Conservation (phyloP, 2,329 filamentous ascomycete genomes). For the Penicillium sclerotigenum region DNA sequence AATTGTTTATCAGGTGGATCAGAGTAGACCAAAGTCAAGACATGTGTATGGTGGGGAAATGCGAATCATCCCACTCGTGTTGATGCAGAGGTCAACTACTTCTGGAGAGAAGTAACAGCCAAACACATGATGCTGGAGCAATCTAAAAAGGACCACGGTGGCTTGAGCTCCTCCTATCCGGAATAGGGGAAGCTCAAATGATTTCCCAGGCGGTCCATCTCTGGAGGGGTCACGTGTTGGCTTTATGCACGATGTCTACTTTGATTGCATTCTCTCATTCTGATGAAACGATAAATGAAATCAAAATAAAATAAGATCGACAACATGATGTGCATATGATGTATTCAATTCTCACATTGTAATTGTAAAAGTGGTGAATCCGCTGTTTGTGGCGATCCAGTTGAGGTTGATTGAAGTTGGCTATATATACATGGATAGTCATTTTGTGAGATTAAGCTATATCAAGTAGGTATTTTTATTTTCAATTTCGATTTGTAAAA, state of each 20-base stretch:
- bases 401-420: not conserved
- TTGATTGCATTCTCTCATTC: not conserved
- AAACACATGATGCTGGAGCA: not conserved
- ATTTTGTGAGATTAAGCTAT: not conserved
- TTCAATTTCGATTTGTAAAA: no score
- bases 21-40: slow-evolving; percentile 9
- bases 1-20: slow-evolving; percentile 8
- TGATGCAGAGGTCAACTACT: not conserved
- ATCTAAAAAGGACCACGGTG: slow-evolving; percentile 25
- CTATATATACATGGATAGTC: not conserved
- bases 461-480: no score
- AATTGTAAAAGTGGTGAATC: not conserved
- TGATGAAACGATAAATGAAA: not conserved
- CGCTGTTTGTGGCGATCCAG: not conserved
- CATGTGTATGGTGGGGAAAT: slow-evolving; percentile 17
- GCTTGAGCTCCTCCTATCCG: slow-evolving; percentile 14
- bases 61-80: slow-evolving; percentile 10
- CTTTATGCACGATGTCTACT: not conserved
- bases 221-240: slow-evolving; percentile 13
- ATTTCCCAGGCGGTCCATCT: slow-evolving; percentile 12
- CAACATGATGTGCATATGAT: not conserved
- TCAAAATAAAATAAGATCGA: not conserved
- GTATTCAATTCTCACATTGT: not conserved
- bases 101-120: not conserved
- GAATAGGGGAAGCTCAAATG: slow-evolving; percentile 22